Percentiles rank a stretch among this genome's conserved stretches.
phyloP scores from a whole-genome alignment of 129 eudicot genomes.

The Cynara cardunculus region DNA sequence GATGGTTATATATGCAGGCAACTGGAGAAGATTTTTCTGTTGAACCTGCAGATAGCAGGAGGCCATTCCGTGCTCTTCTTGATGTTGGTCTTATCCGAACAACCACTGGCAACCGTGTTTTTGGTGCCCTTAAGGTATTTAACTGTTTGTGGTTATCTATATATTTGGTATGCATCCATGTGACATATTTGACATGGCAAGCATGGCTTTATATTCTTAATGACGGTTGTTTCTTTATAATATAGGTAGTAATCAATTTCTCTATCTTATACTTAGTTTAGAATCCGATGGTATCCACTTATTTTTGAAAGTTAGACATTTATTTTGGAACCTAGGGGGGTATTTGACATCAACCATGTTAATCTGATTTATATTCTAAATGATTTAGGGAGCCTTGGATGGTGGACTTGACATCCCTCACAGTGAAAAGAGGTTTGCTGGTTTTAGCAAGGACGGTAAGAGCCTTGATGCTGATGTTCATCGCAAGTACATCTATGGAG shows the following conservation, averaged over 20 bases:
- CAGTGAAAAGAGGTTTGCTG: conserved; percentile 96
- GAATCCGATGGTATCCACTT: no score
- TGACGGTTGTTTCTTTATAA: no score
- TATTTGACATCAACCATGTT: no score
- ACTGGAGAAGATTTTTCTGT: conserved; percentile 96
- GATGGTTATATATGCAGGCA: conserved; percentile 39
- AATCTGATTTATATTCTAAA: background rate
- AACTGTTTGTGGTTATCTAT: background rate
- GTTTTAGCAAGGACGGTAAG: conserved; percentile 72
- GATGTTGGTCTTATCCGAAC: conserved; percentile 94
- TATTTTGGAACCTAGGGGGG: background rate
- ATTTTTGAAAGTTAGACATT: background rate
- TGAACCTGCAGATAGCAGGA: conserved; percentile 83
- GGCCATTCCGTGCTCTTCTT: conserved; percentile 94
- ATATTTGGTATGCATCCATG: background rate
- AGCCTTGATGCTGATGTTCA: conserved; percentile 87
- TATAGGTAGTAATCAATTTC: no score
- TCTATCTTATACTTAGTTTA: no score
- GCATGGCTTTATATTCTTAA: background rate
- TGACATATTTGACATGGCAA: background rate
- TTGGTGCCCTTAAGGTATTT: conserved; percentile 93
- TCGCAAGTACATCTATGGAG: conserved; percentile 87
- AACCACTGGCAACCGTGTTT: conserved; percentile 92
- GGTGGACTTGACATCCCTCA: conserved; percentile 97
- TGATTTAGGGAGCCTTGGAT: conserved; percentile 86